Evolutionary conservation across 106 monocot genomes (phyloP), one percentile per base, ranked within the genome.

Genomic region (Dactylorhiza incarnata): DNA sequence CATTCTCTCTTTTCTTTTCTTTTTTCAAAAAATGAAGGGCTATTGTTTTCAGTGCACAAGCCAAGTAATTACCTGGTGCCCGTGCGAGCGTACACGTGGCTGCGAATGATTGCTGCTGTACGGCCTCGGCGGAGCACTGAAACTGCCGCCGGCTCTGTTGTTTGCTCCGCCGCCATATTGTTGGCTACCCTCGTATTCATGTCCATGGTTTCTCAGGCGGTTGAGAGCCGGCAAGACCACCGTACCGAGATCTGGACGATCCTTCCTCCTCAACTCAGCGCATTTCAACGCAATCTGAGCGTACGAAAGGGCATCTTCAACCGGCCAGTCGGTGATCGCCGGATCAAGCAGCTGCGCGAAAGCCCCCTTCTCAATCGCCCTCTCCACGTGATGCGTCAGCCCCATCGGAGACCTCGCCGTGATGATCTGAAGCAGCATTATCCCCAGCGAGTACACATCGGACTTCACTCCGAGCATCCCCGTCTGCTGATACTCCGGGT

Each of bases 401-500:
- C 91, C 91, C 95, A 95, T 95, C 5, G 95, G 91, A 15, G 87
- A 76, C 77, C 77, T 91, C 22, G 91, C 95, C 0, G 95, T 95
- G 75, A 92, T 84, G 45, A 95, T 89, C 75, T 94, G 94, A 45
- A 94, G 86, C 54, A 94, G 82, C 81, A 94, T 58, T 37, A 94
- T 83, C 5, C 94, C 94, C 12, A 94, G 43, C 0, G 95, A 95
- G 74, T 95, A 95, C n/a, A 92, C 77, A 51, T 95, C 95, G 0
- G 95, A 95, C 71, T 91, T 95, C 45, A 81, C 82, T 3, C 91
- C 89, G 2, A 92, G 84, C 95, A 95, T 92, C 2, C 95, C 95
- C 0, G 95, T 95, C 73, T 95, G 95, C 78, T 95, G 95, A 73
- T 95, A 95, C 79, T 95, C 95, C 0, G 95, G 91, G 49, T 95